Evolutionary conservation across 179 eudicot species (phyloP).

Genomic region (Silene coronaria): DNA sequence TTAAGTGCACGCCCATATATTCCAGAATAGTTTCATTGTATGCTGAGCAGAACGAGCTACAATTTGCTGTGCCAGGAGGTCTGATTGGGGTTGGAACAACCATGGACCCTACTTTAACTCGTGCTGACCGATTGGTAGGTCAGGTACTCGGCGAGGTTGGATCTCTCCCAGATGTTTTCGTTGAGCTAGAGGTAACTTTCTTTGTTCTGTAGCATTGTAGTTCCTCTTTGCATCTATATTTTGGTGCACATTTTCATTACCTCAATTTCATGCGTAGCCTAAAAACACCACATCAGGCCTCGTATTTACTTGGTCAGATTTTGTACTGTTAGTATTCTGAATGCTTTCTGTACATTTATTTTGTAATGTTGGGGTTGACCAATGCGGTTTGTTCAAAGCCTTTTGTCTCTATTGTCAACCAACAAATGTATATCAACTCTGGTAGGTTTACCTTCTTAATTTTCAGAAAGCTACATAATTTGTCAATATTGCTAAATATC

Average conservation of each 20-base stretch:
- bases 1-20: slow-evolving; percentile 86
- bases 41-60: slow-evolving; percentile 93
- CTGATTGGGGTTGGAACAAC: slow-evolving; percentile 96
- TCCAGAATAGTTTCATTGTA: slow-evolving; percentile 82
- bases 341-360: not conserved
- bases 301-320: not conserved
- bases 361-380: too few relatives aligned
- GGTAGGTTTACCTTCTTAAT: too few relatives aligned
- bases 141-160: slow-evolving; percentile 97
- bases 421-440: too few relatives aligned
- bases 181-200: slow-evolving; percentile 71
- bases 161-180: slow-evolving; percentile 82
- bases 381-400: too few relatives aligned
- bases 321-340: not conserved
- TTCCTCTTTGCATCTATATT: not conserved
- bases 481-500: too few relatives aligned
- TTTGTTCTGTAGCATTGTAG: not conserved
- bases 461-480: too few relatives aligned
- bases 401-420: too few relatives aligned
- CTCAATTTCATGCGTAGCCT: not conserved
- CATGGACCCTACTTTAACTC: slow-evolving; percentile 89
- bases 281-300: not conserved
- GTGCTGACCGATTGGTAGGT: slow-evolving; percentile 95
- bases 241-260: not conserved
- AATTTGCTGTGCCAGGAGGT: slow-evolving; percentile 94